Base-by-base conservation (phyloP, 75 land plant genomes). In the Ceratopteris richardii region DNA sequence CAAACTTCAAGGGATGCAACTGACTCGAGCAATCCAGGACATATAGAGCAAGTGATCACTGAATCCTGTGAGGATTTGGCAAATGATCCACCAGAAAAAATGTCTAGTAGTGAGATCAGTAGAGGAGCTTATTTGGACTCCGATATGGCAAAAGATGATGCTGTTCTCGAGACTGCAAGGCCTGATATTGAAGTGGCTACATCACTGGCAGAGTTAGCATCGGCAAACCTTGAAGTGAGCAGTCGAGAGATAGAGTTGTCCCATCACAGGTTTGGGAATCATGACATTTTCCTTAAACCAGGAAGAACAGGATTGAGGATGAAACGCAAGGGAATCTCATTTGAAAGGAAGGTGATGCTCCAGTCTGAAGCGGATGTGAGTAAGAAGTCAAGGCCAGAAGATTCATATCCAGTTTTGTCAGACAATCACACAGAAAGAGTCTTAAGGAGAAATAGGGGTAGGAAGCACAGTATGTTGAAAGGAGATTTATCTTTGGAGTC, bases 171-270 rank as follows among this genome's bases (percentile, higher is more conserved):
- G 54, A 12, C 54, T 19, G 18, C 51, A 9, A 9, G 51, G 42
- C 42, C 42, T 48, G 51, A 48, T 48, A 17, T 17, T 48, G 51
- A 48, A 18, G 51, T 18, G 14, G 51, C 51, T 13, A 48, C 51
- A 5, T 48, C 51, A 48, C 51, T 48, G 21, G 20, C 51, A 48
- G 51, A 48, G 20, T 48, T 48, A 48, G 51, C 51, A 13, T 9
- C 20, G 6, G 6, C 20, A 19, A 4, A 21, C 6, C 9, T 17
- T 17, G 51, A 48, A 18, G 19, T 18, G 14, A 6, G 19, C 14
- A 18, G 20, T 48, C 51, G 20, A 17, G 4, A 9, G 4, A 18
- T 14, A 4, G 51, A 48, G 51, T 5, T 18, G 6, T 48, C 51
- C 4, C 18, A 5, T 48, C 20, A 14, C 18, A 48, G 4, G 9